Evolutionary conservation across 768 basidiomycete species (phyloP), one percentile per base, ranked within the genome.

Genomic region (Rhodotorula toruloides): DNA sequence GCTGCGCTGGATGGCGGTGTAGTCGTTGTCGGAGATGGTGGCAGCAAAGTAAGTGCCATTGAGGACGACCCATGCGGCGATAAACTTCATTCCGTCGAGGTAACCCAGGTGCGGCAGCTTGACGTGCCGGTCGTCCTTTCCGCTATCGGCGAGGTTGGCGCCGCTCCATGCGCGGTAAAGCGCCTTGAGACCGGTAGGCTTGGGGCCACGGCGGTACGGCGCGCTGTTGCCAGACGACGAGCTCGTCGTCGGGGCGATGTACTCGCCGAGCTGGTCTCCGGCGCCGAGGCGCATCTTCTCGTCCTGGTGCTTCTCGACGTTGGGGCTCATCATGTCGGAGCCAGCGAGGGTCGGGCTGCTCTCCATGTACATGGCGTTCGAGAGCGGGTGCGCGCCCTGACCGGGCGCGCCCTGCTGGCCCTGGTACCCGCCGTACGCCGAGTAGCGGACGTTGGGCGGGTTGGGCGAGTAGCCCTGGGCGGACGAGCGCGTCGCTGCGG

Each of bases 41-140:
- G 74, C 75, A 54, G 63, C 58, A 40, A 76, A 76, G 66, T 70
- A 66, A n/a, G 75, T 76, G 42, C 72, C 75, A 69, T 76, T 76
- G 49, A 76, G 64, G 48, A 73, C 61, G 59, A 65, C 63, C 62
- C 68, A 73, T 21, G 72, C 68, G 25, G 66, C 58, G 63, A 73
- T 48, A 67, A 75, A 75, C 66, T 75, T 75, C 50, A 73, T 27
- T 44, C 74, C 75, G 53, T 74, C 70, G 61, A 76, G 59, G 72
- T 75, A 76, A 32, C 75, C 75, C 29, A 75, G 37, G n/a, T 73
- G 50, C 19, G 68, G 72, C 16, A 61, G 61, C 65, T 74, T 74
- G 60, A 64, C 59, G 65, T 72, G 73, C 11, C 71, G 59, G 40
- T 71, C 71, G 65, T 74, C 73, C 58, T 64, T 67, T 60, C 69